phyloP scores from a whole-genome alignment of 148 eudicot genomes.

The Oxyria digyna region DNA sequence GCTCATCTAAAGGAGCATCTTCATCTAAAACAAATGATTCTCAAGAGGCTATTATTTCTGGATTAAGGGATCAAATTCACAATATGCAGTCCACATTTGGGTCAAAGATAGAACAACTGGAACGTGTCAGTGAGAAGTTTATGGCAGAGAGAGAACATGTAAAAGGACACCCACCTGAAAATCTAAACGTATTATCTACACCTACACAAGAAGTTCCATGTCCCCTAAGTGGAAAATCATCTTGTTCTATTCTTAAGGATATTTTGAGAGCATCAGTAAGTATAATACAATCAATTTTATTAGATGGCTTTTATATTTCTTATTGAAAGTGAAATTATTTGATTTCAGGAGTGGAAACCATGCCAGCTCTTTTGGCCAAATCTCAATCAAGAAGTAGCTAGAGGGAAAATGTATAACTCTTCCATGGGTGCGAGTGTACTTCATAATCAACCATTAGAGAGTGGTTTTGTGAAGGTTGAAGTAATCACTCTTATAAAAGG shows the following conservation, averaged over 20 bases:
- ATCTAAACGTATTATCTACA: neutral
- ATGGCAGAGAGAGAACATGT: neutral
- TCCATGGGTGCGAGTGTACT: neutral
- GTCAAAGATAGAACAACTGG: neutral
- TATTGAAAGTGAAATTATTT: neutral
- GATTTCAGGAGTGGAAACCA: neutral
- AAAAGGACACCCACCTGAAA: neutral
- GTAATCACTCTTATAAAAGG: neutral
- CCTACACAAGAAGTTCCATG: neutral
- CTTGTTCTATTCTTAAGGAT: neutral
- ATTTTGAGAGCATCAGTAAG: neutral
- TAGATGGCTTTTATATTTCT: neutral
- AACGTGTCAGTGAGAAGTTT: neutral
- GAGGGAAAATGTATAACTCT: neutral
- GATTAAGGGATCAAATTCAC: neutral
- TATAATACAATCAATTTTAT: neutral
- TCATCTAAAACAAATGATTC: neutral
- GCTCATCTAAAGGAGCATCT: neutral
- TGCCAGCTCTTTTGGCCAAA: neutral
- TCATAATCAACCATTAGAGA: neutral
- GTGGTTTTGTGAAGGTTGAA: neutral
- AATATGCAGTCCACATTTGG: neutral
- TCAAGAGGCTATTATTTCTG: neutral
- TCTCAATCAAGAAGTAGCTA: neutral
- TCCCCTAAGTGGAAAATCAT: neutral